These are phyloP conservation scores for Solanum ossicruentum DNA, from an alignment of 257 asterid species.

Conservation along the genomic window DNA sequence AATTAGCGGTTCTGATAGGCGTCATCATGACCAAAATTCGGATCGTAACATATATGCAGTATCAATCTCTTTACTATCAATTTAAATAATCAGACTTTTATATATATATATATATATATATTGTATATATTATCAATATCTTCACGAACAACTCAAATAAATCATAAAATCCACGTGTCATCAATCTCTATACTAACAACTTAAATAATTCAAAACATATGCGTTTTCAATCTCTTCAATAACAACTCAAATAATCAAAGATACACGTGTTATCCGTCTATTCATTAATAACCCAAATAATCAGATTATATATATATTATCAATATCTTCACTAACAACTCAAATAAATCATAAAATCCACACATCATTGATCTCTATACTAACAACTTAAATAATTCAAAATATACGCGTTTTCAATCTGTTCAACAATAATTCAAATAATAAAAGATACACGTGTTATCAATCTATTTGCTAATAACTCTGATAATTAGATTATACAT, in stretches of 20 bases:
- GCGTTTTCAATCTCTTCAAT: not conserved
- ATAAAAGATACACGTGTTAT: not conserved
- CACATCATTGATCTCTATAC: not conserved
- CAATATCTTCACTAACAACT: not conserved
- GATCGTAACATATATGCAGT: no score
- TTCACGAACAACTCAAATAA: not conserved
- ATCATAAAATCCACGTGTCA: no score
- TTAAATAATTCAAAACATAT: not conserved
- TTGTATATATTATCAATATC: no score
- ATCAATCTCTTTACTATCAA: no score
- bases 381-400: not conserved
- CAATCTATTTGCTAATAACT: not conserved
- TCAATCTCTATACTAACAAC: no score
- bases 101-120: no score
- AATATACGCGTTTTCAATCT: no score
- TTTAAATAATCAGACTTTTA: no score
- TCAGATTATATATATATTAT: not conserved
- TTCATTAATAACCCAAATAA: not conserved
- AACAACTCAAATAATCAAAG: not conserved
- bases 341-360: not conserved
- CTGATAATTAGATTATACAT: not conserved
- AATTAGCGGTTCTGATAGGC: no score
- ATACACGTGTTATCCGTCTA: not conserved
- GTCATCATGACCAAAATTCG: no score
- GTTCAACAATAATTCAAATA: no score